Evolutionary conservation across 257 asterid species (phyloP), one percentile per base, ranked within the genome.

Genomic region (Scutellaria barbata): DNA sequence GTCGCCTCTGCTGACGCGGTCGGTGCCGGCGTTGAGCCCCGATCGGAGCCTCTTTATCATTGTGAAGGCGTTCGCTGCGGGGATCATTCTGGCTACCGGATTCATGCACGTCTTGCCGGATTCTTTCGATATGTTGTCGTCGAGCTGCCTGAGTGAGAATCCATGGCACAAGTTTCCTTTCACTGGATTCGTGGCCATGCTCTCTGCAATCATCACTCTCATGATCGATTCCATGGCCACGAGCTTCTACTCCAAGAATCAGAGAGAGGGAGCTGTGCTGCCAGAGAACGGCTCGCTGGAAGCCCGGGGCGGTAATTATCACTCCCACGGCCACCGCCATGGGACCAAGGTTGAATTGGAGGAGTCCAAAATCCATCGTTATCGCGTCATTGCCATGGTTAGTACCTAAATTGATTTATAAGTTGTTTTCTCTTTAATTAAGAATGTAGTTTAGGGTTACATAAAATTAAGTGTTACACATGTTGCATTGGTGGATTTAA

Each of bases 51-150:
- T 83, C 7, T 86, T 88, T 17, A 80, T 80, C 8, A 47, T 88
- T 0, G 87, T 88, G 0, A 88, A 86, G 57, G 79, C 85, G 0
- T 85, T 88, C 30, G 92, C 92, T 0, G 69, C 90, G 1, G 92
- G 92, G 0, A 85, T 86, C 2, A 88, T 88, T 0, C 52, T 88
- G 0, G 95, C 83, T 7, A 88, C 95, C 0, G 95, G 91, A 0
- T 88, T 86, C 63, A 88, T 83, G 89, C 92, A 86, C 75, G 92
- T 88, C 0, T 8, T 86, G 8, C 95, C 95, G 0, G 90, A 86
- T 10, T 86, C 95, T 0, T 86, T 84, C 65, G 92, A 85, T 52
- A 83, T 80, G 87, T 39, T 88, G 42, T 73, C 78, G 1, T 88
- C 95, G 1, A 61, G 51, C 1, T 88, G 92, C 40, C 33, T 88